Evolutionary conservation across 2,329 filamentous ascomycete genomes (phyloP).

Genomic region (Chlorencoelia australis): DNA sequence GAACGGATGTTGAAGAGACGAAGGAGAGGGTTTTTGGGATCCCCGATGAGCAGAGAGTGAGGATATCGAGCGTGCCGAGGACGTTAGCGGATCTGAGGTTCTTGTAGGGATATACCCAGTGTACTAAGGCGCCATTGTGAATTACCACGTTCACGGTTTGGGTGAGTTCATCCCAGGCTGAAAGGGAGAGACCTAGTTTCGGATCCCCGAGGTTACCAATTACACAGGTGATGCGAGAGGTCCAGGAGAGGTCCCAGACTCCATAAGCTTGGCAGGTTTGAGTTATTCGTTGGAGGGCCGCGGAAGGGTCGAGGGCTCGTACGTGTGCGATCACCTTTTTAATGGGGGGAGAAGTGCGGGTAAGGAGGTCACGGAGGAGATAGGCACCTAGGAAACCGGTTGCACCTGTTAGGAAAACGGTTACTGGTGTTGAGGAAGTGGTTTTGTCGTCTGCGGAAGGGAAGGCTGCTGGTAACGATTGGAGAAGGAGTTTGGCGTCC

Average conservation of each 20-base stretch:
- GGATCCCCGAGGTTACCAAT: constrained; percentile 65
- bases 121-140: constrained; percentile 73
- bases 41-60: constrained; percentile 65
- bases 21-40: constrained; percentile 75
- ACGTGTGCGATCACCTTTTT: constrained; percentile 70
- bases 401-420: constrained; percentile 76
- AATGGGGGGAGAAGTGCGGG: constrained; percentile 41
- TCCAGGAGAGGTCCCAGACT: constrained; percentile 66
- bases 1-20: constrained; percentile 69
- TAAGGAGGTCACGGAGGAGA: constrained; percentile 64
- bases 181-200: constrained; percentile 59
- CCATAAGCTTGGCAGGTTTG: constrained; percentile 66
- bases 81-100: constrained; percentile 68
- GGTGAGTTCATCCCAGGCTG: constrained; percentile 54
- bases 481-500: constrained; percentile 31
- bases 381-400: constrained; percentile 86
- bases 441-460: constrained; percentile 27
- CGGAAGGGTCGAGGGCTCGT: constrained; percentile 51
- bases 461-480: constrained; percentile 31
- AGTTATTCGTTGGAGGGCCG: constrained; percentile 54
- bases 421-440: constrained; percentile 31
- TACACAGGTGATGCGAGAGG: constrained; percentile 52
- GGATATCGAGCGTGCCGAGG: constrained; percentile 63
- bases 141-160: constrained; percentile 62
- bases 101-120: constrained; percentile 75